Evolutionary conservation across 2,329 filamentous ascomycete species (phyloP).

Genomic region (Chaetomium globosum): DNA sequence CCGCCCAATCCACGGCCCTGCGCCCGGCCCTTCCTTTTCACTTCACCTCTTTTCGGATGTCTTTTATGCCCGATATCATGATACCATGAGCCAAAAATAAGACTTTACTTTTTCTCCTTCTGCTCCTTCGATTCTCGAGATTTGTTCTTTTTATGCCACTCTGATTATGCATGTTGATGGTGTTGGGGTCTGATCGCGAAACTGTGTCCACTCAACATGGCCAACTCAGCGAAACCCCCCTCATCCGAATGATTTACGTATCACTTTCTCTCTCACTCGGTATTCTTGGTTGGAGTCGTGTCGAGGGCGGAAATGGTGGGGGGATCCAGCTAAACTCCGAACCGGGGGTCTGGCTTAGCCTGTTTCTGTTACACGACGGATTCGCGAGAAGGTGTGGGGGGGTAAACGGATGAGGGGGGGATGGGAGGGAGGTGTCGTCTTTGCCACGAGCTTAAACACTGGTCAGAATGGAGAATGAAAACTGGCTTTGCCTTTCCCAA

Average conservation of each 20-base stretch:
- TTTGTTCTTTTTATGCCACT: background rate
- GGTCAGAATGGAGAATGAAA: slow-evolving; percentile 3
- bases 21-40: background rate
- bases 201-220: slow-evolving; percentile 7
- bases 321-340: background rate
- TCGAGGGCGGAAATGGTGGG: slow-evolving; percentile 15
- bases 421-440: background rate
- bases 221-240: background rate
- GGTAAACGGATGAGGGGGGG: background rate
- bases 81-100: background rate
- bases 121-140: background rate
- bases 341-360: slow-evolving; percentile 16
- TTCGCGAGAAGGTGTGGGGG: slow-evolving; percentile 8
- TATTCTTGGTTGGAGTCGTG: slow-evolving; percentile 3
- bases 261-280: slow-evolving; percentile 9
- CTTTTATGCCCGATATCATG: slow-evolving; percentile 13
- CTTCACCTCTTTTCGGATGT: background rate
- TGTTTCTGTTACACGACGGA: slow-evolving; percentile 23
- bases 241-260: slow-evolving; percentile 17
- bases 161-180: background rate
- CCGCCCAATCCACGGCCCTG: background rate
- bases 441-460: slow-evolving; percentile 1
- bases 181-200: background rate
- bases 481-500: background rate
- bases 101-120: background rate